Percentiles rank a stretch among this genome's conserved stretches.
Evolutionary conservation across 1,284 basidiomycete genomes (phyloP).

Genomic region (Flammula alnicola): DNA sequence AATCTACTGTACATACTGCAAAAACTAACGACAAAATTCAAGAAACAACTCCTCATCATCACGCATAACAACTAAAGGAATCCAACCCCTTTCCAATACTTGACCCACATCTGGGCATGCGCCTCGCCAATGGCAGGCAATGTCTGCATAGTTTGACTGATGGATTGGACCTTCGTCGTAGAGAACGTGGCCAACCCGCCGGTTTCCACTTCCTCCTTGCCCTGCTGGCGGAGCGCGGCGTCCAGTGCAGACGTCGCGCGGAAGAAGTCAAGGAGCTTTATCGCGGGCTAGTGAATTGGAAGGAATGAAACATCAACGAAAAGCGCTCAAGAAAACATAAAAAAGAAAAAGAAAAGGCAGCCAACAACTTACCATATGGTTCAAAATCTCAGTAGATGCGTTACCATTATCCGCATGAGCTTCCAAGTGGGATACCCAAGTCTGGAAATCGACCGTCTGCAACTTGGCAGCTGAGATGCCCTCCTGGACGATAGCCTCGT

Average conservation of each 20-base stretch:
- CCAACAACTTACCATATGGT: conserved; percentile 33
- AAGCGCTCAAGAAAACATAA: too few relatives aligned
- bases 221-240: conserved; percentile 1
- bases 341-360: conserved; percentile 34
- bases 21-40: too few relatives aligned
- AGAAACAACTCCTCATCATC: too few relatives aligned
- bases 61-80: too few relatives aligned
- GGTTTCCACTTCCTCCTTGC: conserved; percentile 6
- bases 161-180: too few relatives aligned
- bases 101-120: conserved; percentile 28
- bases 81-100: conserved; percentile 26
- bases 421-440: conserved; percentile 35
- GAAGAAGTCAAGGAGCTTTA: too few relatives aligned
- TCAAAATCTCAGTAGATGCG: conserved; percentile 23
- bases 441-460: conserved; percentile 29
- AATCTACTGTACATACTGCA: too few relatives aligned
- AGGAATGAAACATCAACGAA: not conserved
- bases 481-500: conserved; percentile 20
- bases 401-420: conserved; percentile 12
- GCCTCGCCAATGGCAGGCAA: conserved; percentile 18
- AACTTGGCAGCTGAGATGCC: conserved; percentile 18
- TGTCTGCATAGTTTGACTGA: too few relatives aligned
- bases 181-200: too few relatives aligned
- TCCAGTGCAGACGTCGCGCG: conserved; percentile 23
- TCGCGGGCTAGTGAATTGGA: conserved; percentile 32